phyloP scores from a whole-genome alignment of 176 grass and related monocot species.

The Leersia perrieri region DNA sequence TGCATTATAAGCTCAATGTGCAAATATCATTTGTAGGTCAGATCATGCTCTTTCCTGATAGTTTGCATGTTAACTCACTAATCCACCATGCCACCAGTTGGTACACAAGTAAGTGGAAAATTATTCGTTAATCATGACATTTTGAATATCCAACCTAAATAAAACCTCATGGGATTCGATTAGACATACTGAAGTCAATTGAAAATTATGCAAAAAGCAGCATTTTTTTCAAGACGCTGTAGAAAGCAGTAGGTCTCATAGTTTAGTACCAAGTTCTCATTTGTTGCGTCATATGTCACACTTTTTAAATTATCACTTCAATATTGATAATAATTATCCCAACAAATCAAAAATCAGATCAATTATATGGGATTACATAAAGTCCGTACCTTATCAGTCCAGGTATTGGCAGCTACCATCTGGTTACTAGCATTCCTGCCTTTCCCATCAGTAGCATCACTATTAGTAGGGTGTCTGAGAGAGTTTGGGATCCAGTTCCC shows the following conservation, averaged over 20 bases:
- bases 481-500: background rate
- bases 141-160: background rate
- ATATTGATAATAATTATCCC: background rate
- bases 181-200: background rate
- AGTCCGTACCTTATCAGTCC: background rate
- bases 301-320: background rate
- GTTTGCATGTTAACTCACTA: background rate
- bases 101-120: background rate
- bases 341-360: background rate
- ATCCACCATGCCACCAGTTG: slow-evolving; percentile 4
- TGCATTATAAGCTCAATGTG: background rate
- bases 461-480: background rate
- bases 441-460: background rate
- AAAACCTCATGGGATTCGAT: background rate
- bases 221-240: background rate
- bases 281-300: background rate
- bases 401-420: background rate
- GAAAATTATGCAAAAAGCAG: background rate
- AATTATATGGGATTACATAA: background rate
- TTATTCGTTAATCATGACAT: background rate
- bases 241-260: background rate
- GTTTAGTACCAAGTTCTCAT: background rate
- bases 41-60: background rate
- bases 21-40: slow-evolving; percentile 5
- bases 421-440: background rate